These are phyloP conservation scores for Apodospora peruviana DNA, from an alignment of 495 filamentous ascomycete species.

Conservation along the genomic window DNA sequence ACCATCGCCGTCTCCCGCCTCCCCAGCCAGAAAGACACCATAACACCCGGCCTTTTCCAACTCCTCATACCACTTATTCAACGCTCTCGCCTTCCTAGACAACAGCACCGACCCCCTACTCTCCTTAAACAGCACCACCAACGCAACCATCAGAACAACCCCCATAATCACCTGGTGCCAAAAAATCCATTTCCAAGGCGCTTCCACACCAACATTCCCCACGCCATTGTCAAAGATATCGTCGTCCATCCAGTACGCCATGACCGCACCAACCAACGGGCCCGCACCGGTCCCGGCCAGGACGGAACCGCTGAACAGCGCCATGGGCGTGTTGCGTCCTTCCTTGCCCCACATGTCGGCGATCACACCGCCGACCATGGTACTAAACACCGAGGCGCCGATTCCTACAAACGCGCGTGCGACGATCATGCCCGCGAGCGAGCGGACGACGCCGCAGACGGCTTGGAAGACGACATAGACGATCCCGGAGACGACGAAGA, in stretches of 20 bases:
- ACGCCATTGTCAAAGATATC: not conserved
- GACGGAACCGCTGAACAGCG: conserved; percentile 70
- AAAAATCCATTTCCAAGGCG: conserved; percentile 83
- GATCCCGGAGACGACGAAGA: conserved; percentile 69
- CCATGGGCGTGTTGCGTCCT: conserved; percentile 86
- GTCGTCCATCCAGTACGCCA: conserved; percentile 48
- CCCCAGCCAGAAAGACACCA: conserved; percentile 44
- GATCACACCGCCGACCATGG: conserved; percentile 90
- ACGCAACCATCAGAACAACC: conserved; percentile 53
- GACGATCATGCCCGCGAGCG: conserved; percentile 67
- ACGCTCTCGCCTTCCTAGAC: conserved; percentile 61
- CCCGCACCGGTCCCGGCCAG: conserved; percentile 79
- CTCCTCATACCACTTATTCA: conserved; percentile 78
- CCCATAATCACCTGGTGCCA: conserved; percentile 74
- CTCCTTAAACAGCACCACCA: conserved; percentile 71
- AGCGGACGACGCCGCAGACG: conserved; percentile 68
- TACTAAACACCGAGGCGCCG: conserved; percentile 75
- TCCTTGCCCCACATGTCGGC: conserved; percentile 79
- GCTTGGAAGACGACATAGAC: conserved; percentile 64
- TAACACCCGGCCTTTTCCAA: conserved; percentile 61
- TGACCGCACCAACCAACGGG: conserved; percentile 65
- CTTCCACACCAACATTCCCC: conserved; percentile 8
- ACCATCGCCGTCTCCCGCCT: not conserved
- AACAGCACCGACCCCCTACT: conserved; percentile 80
- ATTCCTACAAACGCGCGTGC: conserved; percentile 73